Evolutionary conservation across 495 filamentous ascomycete species (phyloP).

Genomic region (Haplographium delicatum): DNA sequence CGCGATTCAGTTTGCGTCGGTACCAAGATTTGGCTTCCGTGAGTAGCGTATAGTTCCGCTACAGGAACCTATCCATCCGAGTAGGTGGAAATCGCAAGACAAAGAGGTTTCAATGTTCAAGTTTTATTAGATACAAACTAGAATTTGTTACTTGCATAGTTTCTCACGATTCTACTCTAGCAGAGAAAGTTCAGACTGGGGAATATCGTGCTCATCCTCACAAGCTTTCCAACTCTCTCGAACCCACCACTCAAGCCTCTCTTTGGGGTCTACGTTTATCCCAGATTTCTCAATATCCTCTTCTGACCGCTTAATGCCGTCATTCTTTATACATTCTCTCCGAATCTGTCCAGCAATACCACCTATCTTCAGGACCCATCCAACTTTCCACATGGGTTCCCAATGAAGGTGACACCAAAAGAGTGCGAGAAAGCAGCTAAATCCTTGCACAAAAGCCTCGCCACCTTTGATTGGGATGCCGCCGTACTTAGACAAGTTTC

Average conservation of each 20-base stretch:
- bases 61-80: neutral
- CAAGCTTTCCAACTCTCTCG: conserved; percentile 2
- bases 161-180: conserved; percentile 6
- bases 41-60: neutral
- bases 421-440: neutral
- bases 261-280: conserved; percentile 3
- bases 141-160: neutral
- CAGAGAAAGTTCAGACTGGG: conserved; percentile 8
- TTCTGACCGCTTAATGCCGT: conserved; percentile 4
- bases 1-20: too few relatives aligned
- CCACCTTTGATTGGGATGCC: neutral
- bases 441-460: neutral
- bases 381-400: conserved; percentile 3
- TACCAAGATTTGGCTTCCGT: too few relatives aligned
- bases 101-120: neutral
- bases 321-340: conserved; percentile 12
- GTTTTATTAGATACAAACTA: neutral
- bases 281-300: conserved; percentile 10
- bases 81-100: neutral
- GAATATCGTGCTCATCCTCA: conserved; percentile 4
- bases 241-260: conserved; percentile 10
- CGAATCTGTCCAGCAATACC: conserved; percentile 8
- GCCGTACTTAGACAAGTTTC: neutral
- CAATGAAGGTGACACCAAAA: neutral
- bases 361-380: conserved; percentile 8